Evolutionary conservation across 2,329 filamentous ascomycete species (phyloP).

Genomic region (Apiospora pterosperma): DNA sequence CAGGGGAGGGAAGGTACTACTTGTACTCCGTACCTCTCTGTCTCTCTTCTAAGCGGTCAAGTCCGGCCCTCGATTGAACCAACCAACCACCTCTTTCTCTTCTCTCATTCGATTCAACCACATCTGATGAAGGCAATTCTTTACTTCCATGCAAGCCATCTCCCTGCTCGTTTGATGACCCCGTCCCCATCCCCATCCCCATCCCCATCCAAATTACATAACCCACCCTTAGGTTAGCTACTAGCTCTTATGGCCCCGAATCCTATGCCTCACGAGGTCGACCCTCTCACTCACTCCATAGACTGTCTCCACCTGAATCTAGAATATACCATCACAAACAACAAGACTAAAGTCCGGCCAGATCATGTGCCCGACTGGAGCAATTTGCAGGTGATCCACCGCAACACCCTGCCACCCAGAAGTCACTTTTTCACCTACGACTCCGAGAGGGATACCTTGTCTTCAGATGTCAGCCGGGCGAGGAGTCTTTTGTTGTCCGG

Average conservation of each 20-base stretch:
- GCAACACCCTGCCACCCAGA: constrained; percentile 54
- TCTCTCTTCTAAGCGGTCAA: background rate
- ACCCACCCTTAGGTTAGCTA: background rate
- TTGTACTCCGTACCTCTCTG: no score
- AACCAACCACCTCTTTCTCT: background rate
- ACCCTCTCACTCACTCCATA: background rate
- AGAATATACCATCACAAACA: background rate
- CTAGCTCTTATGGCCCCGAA: background rate
- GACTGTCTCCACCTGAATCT: background rate
- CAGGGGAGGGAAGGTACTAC: no score
- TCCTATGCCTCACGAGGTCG: background rate
- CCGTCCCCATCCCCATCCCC: background rate
- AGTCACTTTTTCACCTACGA: constrained; percentile 54
- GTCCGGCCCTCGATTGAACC: background rate
- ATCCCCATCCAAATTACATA: background rate
- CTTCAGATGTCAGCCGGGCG: constrained; percentile 34
- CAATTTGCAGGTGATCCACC: constrained; percentile 57
- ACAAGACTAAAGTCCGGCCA: constrained; percentile 20
- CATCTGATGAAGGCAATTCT: no score
- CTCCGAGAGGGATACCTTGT: constrained; percentile 45
- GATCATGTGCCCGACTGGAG: constrained; percentile 52
- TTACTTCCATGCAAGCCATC: background rate
- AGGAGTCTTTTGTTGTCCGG: constrained; percentile 46
- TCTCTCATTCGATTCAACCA: no score
- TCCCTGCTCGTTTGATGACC: background rate